Evolutionary conservation across 345 rosid species (phyloP), one percentile per base, ranked within the genome.

Genomic region (Physaria fendleri): DNA sequence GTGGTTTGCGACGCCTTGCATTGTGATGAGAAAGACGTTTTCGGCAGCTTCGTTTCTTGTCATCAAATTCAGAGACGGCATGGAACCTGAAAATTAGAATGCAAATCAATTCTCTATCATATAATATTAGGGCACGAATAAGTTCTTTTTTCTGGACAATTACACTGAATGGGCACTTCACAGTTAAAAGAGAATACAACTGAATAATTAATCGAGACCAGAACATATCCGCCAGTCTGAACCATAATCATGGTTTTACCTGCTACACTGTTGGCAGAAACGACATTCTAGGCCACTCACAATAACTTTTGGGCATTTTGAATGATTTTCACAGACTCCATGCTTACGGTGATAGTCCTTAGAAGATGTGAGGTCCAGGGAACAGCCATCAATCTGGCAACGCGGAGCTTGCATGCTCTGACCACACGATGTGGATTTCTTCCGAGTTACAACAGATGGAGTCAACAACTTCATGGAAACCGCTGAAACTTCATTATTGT

Each of bases 1-100:
- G 97, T 52, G 95, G 85, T 72, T 85, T 93, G 66, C 99, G 94
- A 29, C 97, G 93, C 76, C 99, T 79, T 8, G 95, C 99, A 81
- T 93, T 93, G 66, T 93, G 99, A 80, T 89, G 91, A 65, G 87
- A 89, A 23, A 89, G 90, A 39, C 97, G 91, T 74, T 78, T 79
- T 6, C 99, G 89, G 37, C 99, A 93, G 77, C 99, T 93, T 34
- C 95, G 74, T 77, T 89, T 93, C 79, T 80, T 89, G 56, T 79
- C 95, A 69, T 93, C 99, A 66, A 93, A 93, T 53, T 93, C 97
- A 15, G 88, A 74, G 37, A 83, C 76, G 0, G 82, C 78, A 62
- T 93, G 99, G 44, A 93, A 85, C 94, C 99, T 93, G 71, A 16
- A 40, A 34, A 32, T 25, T 33, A 47, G 22, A 34, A 15, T 48